A percentile compares a stretch with the other conserved stretches of the same genome.
These are phyloP conservation scores for Wallemia mellicola DNA, from an alignment of 1,284 basidiomycete species.

Conservation along the genomic window DNA sequence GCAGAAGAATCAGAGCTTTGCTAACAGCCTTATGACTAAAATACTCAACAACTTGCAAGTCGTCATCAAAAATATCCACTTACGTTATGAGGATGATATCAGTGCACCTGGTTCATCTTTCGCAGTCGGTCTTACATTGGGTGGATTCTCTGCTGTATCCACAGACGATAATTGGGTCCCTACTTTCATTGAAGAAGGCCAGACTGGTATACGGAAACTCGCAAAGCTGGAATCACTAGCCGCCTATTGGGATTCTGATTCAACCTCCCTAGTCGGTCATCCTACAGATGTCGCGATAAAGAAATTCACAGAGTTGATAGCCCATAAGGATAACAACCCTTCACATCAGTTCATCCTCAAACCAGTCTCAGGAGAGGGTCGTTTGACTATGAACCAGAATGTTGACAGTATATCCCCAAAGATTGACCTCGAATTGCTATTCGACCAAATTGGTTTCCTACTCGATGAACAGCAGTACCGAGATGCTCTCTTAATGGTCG, in stretches of 20 bases:
- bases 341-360: conserved; percentile 83
- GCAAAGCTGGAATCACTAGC: conserved; percentile 65
- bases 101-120: conserved; percentile 91
- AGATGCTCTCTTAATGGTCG: conserved; percentile 69
- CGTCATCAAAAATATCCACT: conserved; percentile 74
- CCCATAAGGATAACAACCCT: conserved; percentile 23
- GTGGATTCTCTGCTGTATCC: conserved; percentile 74
- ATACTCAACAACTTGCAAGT: conserved; percentile 92
- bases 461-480: conserved; percentile 88
- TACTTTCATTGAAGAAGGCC: conserved; percentile 77
- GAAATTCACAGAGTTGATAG: conserved; percentile 31
- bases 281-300: conserved; percentile 32
- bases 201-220: conserved; percentile 77
- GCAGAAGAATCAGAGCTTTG: conserved; percentile 45
- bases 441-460: conserved; percentile 78
- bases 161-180: conserved; percentile 73
- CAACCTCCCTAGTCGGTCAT: conserved; percentile 41
- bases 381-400: conserved; percentile 60
- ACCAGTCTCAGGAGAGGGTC: conserved; percentile 82
- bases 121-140: conserved; percentile 69
- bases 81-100: conserved; percentile 83
- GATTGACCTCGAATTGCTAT: conserved; percentile 64
- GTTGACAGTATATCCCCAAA: conserved; percentile 42
- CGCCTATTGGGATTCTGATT: conserved; percentile 88
- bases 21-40: conserved; percentile 60